phyloP scores from a whole-genome alignment of 371 early-diverging fungal species.

The Circinella umbellata region DNA sequence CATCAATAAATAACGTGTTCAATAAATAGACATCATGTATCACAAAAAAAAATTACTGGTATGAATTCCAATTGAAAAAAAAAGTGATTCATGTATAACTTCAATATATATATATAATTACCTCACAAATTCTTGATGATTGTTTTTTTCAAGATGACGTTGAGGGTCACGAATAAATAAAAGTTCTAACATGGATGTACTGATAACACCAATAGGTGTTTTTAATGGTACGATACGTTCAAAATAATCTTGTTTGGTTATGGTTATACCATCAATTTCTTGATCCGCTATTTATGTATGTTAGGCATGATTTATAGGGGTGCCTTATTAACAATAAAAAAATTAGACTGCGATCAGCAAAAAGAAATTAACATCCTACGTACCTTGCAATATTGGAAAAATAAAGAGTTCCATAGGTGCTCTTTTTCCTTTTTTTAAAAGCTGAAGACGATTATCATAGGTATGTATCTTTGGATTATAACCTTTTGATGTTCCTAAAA shows the following conservation, averaged over 20 bases:
- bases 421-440: constrained; percentile 15
- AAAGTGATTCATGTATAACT: no score
- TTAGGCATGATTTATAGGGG: not conserved
- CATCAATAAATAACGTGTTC: no score
- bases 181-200: not conserved
- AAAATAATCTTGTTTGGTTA: constrained; percentile 18
- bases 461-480: constrained; percentile 20
- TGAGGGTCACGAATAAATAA: constrained; percentile 20
- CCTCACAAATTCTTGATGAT: not conserved
- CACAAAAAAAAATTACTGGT: no score
- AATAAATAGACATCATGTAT: no score
- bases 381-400: constrained; percentile 52
- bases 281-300: not conserved
- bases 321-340: not conserved
- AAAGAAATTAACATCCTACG: not conserved
- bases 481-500: constrained; percentile 43
- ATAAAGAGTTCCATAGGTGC: constrained; percentile 42
- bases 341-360: not conserved
- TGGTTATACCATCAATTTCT: constrained; percentile 16
- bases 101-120: not conserved
- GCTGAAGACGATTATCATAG: constrained; percentile 13
- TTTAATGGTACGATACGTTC: constrained; percentile 21
- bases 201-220: constrained; percentile 21
- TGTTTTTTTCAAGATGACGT: constrained; percentile 5
- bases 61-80: no score